Percentiles rank a stretch among this genome's conserved stretches.
These are phyloP conservation scores for Fusarium dimerum DNA, from an alignment of 2,329 filamentous ascomycete species.

Conservation along the genomic window DNA sequence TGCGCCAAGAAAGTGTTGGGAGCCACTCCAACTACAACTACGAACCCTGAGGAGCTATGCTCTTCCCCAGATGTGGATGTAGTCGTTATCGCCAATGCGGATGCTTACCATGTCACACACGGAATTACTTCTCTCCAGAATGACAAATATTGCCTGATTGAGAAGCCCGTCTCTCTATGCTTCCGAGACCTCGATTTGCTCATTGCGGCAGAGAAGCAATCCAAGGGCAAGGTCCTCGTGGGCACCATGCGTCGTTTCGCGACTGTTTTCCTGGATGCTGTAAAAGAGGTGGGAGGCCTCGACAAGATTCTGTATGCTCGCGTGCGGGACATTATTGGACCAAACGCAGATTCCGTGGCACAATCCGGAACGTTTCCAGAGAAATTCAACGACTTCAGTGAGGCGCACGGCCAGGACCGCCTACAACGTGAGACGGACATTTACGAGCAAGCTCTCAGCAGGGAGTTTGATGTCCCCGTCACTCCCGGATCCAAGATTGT, in stretches of 20 bases:
- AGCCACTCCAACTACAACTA: slow-evolving; percentile 31
- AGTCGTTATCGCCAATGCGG: slow-evolving; percentile 53
- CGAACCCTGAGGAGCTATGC: slow-evolving; percentile 43
- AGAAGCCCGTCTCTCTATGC: slow-evolving; percentile 59
- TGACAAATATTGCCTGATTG: slow-evolving; percentile 58
- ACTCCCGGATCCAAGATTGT: neutral
- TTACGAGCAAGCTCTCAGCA: neutral
- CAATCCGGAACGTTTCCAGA: slow-evolving; percentile 18
- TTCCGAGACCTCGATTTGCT: slow-evolving; percentile 47
- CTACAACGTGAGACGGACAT: neutral
- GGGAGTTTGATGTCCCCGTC: neutral
- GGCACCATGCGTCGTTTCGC: slow-evolving; percentile 64
- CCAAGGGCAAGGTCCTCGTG: slow-evolving; percentile 52
- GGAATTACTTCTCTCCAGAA: slow-evolving; percentile 52
- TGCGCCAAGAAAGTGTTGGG: slow-evolving; percentile 24
- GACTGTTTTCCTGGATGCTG: slow-evolving; percentile 51
- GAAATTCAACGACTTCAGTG: slow-evolving; percentile 9
- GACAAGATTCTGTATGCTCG: slow-evolving; percentile 58
- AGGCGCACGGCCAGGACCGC: slow-evolving; percentile 4
- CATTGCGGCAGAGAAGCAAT: slow-evolving; percentile 47
- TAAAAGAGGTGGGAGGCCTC: slow-evolving; percentile 54
- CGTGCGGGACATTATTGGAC: slow-evolving; percentile 23
- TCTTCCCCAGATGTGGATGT: slow-evolving; percentile 47
- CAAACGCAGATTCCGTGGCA: slow-evolving; percentile 11
- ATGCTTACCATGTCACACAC: slow-evolving; percentile 55